These are phyloP conservation scores for Dianthus caryophyllus DNA, from an alignment of 148 eudicot species.

Conservation along the genomic window DNA sequence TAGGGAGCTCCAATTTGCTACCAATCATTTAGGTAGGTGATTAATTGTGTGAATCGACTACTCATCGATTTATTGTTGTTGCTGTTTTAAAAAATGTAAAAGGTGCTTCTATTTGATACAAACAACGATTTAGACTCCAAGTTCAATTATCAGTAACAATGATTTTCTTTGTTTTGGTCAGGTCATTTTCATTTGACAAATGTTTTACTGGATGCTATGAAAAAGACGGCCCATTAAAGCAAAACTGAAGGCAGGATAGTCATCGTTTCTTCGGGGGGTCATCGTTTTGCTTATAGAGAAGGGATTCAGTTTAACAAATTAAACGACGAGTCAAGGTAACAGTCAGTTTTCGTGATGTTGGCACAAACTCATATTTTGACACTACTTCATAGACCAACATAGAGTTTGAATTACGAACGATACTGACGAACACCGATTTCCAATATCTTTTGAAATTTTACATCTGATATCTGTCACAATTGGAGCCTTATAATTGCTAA, in stretches of 20 bases:
- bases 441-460: background rate
- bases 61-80: background rate
- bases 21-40: slow-evolving; percentile 71
- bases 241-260: slow-evolving; percentile 78
- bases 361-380: background rate
- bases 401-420: background rate
- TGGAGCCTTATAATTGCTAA: background rate
- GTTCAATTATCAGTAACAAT: background rate
- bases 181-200: slow-evolving; percentile 85
- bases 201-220: slow-evolving; percentile 74
- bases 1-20: slow-evolving; percentile 80
- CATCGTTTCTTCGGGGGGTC: slow-evolving; percentile 61
- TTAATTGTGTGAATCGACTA: too few relatives aligned
- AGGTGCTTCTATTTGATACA: background rate
- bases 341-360: background rate
- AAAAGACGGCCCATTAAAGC: slow-evolving; percentile 55
- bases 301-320: slow-evolving; percentile 73
- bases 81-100: background rate
- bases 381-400: background rate
- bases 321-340: slow-evolving; percentile 58
- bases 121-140: background rate
- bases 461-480: background rate
- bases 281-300: slow-evolving; percentile 52
- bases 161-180: slow-evolving; percentile 24
- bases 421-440: background rate